These are phyloP conservation scores for Magnolia kwangsiensis DNA, from an alignment of 164 flowering plant species.

Conservation along the genomic window DNA sequence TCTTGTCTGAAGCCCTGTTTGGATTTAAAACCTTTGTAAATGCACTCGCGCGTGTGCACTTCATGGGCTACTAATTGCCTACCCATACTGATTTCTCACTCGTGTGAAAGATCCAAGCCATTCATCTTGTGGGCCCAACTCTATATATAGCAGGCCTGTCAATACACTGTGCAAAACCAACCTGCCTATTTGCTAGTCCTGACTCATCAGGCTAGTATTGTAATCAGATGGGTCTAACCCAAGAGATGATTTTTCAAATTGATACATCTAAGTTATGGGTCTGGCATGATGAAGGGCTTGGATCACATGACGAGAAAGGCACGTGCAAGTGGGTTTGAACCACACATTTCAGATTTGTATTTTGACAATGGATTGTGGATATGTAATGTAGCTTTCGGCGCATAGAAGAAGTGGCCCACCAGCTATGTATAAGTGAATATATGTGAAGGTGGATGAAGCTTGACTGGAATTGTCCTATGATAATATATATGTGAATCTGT, in stretches of 20 bases:
- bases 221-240: background rate
- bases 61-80: background rate
- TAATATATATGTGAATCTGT: background rate
- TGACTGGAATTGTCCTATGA: conserved; percentile 14
- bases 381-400: conserved; percentile 29
- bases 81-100: background rate
- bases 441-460: conserved; percentile 15
- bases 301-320: background rate
- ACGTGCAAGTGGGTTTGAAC: background rate
- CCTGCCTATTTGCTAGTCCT: too few species aligned
- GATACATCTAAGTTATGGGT: background rate
- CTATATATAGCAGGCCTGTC: too few species aligned
- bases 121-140: too few species aligned
- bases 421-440: background rate
- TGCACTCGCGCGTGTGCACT: background rate
- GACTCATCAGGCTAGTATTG: background rate
- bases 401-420: conserved; percentile 10
- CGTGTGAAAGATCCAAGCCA: background rate
- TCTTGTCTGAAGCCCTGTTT: conserved; percentile 9
- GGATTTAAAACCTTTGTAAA: background rate
- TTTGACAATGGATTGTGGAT: conserved; percentile 17
- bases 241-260: background rate
- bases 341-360: too few species aligned
- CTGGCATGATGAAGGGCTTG: background rate
- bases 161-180: too few species aligned